Evolutionary conservation across 164 flowering plant species (phyloP).

Genomic region (Cinnamomum micranthum): DNA sequence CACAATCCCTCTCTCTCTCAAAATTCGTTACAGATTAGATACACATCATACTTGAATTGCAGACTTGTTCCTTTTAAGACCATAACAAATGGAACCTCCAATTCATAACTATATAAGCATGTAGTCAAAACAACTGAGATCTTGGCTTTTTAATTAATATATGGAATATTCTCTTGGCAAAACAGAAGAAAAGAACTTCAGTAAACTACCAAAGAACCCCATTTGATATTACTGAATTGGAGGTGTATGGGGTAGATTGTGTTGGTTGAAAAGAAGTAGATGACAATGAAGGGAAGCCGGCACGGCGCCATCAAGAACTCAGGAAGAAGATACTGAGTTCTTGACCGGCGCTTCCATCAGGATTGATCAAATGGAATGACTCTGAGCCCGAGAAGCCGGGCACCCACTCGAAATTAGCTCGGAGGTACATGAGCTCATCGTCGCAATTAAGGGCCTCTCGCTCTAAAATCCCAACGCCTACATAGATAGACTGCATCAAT

Average conservation of each 20-base stretch:
- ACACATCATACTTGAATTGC: no score
- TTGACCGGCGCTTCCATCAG: conserved; percentile 58
- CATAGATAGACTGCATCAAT: conserved; percentile 2
- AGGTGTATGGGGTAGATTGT: background rate
- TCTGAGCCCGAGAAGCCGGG: conserved; percentile 68
- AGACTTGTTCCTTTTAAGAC: no score
- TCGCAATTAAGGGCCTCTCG: background rate
- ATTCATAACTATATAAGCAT: no score
- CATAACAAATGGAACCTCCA: no score
- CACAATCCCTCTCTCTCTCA: background rate
- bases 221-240: background rate
- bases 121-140: no score
- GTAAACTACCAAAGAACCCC: background rate
- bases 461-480: conserved; percentile 1
- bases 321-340: conserved; percentile 88
- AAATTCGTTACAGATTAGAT: no score
- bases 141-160: no score
- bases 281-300: background rate
- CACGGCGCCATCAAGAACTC: conserved; percentile 29
- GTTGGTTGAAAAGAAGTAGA: background rate
- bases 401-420: conserved; percentile 75
- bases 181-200: background rate
- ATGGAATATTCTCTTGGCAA: background rate
- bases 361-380: conserved; percentile 74
- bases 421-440: conserved; percentile 46